Evolutionary conservation across 768 basidiomycete genomes (phyloP), one percentile per base, ranked within the genome.

Genomic region (Chalciporus chontae): DNA sequence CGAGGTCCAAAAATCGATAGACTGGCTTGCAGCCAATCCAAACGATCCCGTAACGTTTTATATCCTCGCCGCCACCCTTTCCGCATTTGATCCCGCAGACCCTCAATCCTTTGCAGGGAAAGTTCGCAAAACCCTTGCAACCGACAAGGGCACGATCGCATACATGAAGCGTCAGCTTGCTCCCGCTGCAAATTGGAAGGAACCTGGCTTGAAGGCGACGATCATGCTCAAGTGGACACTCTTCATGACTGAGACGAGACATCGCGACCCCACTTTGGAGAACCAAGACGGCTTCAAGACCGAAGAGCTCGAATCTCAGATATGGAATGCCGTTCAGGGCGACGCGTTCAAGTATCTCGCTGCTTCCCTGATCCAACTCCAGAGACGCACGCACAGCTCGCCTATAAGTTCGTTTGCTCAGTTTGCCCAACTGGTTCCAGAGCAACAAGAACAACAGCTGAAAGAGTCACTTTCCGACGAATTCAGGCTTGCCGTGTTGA

Each of bases 221-320:
- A 61, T 94, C 5, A 68, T 87, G n/a, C 75, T 96, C 34, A 90
- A 90, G 61, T 94, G 91, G 90, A 87, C 91, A 0, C 74, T 94
- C 50, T 90, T 91, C 66, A 72, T 92, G 56, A 84, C 90, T 1
- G 84, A 90, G 54, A 77, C 82, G 6, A 77, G 90, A 21, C 83
- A 86, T 62, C 77, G 79, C 17, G 82, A 90, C 57, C 70, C 81
- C 2, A 73, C 76, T 4, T 67, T 93, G 32, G 85, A 88, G 56
- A 75, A 80, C 56, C 73, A 75, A 26, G 74, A 72, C 6, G 88
- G 83, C 2, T 86, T 84, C 68, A 82, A 76, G 53, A 84, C 88
- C 2, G 87, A 90, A 45, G 83, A 87, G 47, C 76, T 94, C 37
- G 91, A 94, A 66, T 80, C 77, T 2, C 84, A 89, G 52, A 81